These are phyloP conservation scores for Salvia rosmarinus DNA, from an alignment of 257 asterid species.

Conservation along the genomic window DNA sequence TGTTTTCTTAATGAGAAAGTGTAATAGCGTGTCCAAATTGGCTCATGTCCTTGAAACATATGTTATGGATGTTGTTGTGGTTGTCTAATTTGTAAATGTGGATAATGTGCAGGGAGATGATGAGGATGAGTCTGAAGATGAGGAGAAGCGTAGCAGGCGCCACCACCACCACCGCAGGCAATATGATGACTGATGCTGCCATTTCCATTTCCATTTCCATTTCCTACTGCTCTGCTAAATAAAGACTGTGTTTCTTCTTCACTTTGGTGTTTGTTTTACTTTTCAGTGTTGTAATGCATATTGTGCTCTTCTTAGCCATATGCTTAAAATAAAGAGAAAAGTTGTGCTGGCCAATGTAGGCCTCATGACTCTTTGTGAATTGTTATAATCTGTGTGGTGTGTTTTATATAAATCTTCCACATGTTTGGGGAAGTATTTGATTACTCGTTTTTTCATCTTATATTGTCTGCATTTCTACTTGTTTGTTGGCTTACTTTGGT, in stretches of 20 bases:
- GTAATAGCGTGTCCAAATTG: too few relatives aligned
- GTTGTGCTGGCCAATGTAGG: conserved; percentile 26
- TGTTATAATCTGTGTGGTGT: conserved; percentile 1
- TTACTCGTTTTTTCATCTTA: too few relatives aligned
- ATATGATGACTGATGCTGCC: neutral
- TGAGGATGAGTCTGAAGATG: conserved; percentile 42
- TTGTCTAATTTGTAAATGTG: conserved; percentile 1
- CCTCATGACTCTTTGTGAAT: conserved; percentile 12
- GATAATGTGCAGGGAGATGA: conserved; percentile 42
- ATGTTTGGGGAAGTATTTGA: conserved; percentile 6
- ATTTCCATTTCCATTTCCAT: neutral
- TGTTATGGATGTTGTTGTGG: too few relatives aligned
- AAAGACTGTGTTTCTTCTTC: conserved; percentile 4
- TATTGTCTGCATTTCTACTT: too few relatives aligned
- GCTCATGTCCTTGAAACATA: too few relatives aligned
- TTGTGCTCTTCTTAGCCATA: conserved; percentile 11
- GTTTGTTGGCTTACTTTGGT: too few relatives aligned
- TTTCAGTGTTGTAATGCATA: conserved; percentile 19
- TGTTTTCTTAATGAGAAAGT: too few relatives aligned
- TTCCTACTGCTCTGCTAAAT: conserved; percentile 31
- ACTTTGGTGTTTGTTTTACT: conserved; percentile 1
- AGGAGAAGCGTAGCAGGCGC: conserved; percentile 34
- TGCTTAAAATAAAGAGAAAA: conserved; percentile 35
- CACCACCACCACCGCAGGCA: conserved; percentile 49
- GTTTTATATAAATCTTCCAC: conserved; percentile 7